These are phyloP conservation scores for Ceratorhiza oryzae-sativae DNA, from an alignment of 1,284 basidiomycete species.

Conservation along the genomic window DNA sequence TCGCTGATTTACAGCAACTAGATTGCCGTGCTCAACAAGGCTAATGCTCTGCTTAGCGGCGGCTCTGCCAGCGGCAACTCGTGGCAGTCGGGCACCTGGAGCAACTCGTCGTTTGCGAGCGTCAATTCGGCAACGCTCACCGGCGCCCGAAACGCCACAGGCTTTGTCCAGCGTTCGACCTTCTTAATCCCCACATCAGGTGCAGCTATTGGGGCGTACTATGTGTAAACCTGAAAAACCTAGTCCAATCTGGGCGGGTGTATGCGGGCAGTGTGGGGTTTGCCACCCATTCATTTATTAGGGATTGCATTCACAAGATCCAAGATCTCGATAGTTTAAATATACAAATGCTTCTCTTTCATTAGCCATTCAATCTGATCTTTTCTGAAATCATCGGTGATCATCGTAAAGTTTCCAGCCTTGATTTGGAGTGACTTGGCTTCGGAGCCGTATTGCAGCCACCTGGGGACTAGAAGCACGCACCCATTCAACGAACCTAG, in stretches of 20 bases:
- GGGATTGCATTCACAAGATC: too few relatives aligned
- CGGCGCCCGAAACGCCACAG: slow-evolving; percentile 37
- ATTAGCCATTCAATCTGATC: slow-evolving; percentile 27
- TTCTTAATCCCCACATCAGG: slow-evolving; percentile 39
- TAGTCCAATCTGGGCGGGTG: not conserved
- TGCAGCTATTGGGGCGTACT: slow-evolving; percentile 39
- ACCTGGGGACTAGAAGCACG: slow-evolving; percentile 4
- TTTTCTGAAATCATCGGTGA: slow-evolving; percentile 15
- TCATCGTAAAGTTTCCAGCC: slow-evolving; percentile 15
- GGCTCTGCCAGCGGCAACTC: slow-evolving; percentile 41
- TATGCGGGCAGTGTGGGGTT: not conserved
- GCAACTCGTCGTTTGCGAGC: slow-evolving; percentile 40
- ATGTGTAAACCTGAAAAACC: not conserved
- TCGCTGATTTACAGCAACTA: not conserved
- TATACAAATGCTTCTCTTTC: slow-evolving; percentile 21
- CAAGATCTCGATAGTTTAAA: not conserved
- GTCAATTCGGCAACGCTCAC: slow-evolving; percentile 35
- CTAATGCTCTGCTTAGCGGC: slow-evolving; percentile 9
- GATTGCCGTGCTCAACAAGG: slow-evolving; percentile 37
- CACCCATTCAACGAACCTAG: not conserved
- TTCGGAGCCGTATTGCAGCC: slow-evolving; percentile 20
- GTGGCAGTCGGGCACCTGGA: slow-evolving; percentile 41
- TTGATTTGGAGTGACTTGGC: slow-evolving; percentile 18
- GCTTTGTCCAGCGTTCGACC: slow-evolving; percentile 24
- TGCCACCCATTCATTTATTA: not conserved